Conservation (phyloP, 73 alveolate genomes). For the Effrenium voratum region DNA sequence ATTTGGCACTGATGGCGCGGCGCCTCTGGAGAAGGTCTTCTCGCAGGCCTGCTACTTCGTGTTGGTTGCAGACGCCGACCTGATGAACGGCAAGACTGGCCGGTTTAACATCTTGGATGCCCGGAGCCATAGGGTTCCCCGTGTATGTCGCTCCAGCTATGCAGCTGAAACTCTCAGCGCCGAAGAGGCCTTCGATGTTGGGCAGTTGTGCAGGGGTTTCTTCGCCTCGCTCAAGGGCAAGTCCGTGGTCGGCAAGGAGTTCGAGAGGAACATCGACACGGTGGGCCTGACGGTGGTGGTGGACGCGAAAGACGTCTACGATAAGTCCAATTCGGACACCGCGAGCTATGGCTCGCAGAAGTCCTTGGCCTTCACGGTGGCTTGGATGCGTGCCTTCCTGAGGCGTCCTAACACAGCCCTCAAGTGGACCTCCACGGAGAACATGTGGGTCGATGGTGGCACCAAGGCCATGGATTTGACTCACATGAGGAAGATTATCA, state of each 20-base stretch:
- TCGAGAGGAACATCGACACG: background rate
- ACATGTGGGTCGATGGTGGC: constrained; percentile 14
- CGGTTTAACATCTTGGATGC: constrained; percentile 26
- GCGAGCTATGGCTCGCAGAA: constrained; percentile 6
- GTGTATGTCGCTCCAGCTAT: background rate
- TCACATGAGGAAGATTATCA: background rate
- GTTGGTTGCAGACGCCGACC: background rate
- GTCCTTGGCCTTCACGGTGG: background rate
- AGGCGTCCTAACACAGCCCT: background rate
- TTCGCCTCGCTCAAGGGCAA: background rate
- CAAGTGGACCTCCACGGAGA: background rate
- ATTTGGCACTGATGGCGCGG: background rate
- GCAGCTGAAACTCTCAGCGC: constrained; percentile 1
- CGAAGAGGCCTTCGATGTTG: constrained; percentile 1
- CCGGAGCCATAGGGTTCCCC: constrained; percentile 24
- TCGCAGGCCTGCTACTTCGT: constrained; percentile 37
- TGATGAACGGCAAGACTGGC: background rate
- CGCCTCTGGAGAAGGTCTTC: background rate
- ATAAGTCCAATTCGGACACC: constrained; percentile 1
- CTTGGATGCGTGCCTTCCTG: constrained; percentile 19
- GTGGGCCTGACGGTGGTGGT: background rate
- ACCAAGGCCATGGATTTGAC: background rate
- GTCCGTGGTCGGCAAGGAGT: background rate
- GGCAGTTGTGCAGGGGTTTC: background rate
- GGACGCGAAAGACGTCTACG: constrained; percentile 22